phyloP scores from a whole-genome alignment of 352 stramenopile genomes.

The Phytophthora agathidicida region DNA sequence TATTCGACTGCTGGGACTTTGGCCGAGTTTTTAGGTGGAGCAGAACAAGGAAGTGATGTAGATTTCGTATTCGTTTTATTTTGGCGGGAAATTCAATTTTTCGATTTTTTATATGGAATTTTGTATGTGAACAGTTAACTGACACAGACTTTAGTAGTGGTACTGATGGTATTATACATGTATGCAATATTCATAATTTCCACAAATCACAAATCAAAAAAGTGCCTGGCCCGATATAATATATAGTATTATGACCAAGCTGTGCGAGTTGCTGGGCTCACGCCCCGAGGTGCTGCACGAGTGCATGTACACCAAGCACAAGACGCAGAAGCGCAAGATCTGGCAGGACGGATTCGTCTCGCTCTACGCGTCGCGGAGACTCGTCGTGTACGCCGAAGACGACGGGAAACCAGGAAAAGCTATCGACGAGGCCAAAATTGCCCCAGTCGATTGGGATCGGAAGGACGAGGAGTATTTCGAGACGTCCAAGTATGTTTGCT shows the following conservation, averaged over 20 bases:
- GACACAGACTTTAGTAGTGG: no score
- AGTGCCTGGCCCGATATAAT: no score
- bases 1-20: no score
- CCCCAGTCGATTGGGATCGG: constrained; percentile 54
- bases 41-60: no score
- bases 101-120: no score
- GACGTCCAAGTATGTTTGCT: constrained; percentile 61
- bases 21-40: no score
- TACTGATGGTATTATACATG: no score
- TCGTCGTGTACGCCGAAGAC: constrained; percentile 69
- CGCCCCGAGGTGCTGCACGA: constrained; percentile 57
- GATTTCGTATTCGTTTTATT: no score
- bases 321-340: constrained; percentile 85
- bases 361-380: constrained; percentile 53
- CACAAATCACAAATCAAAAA: no score
- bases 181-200: no score
- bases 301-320: constrained; percentile 91
- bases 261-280: constrained; percentile 56
- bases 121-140: no score
- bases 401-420: constrained; percentile 44
- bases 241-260: constrained; percentile 54
- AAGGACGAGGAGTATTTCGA: constrained; percentile 70
- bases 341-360: constrained; percentile 82
- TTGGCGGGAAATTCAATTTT: no score
- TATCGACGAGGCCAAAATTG: constrained; percentile 66